Base-by-base conservation (phyloP, 495 filamentous ascomycete genomes). In the Schizothecium vesticola region DNA sequence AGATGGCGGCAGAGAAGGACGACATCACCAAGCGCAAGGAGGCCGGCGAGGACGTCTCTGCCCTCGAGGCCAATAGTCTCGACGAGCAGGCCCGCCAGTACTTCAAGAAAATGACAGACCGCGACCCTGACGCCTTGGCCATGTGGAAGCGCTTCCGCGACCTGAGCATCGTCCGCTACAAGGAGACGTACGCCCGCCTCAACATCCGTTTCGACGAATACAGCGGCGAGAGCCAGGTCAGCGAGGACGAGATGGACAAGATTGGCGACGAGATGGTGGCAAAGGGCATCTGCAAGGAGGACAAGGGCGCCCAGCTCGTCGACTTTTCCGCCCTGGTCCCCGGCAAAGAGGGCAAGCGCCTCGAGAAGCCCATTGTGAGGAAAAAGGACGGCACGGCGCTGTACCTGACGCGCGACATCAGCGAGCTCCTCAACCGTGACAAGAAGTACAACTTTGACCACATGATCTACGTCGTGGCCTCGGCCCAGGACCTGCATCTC, bases 171-270 rank as follows among this genome's bases (percentile, higher is more conserved):
- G 82, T 86, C 67, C 89, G 90, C 74, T 97, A 97, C 81, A 89
- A 91, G 78, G 73, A 77, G 6, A 83, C 77, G 1, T 79, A 79
- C 63, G 77, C 74, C 59, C 77, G 77, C 65, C 72, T 79, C 22
- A 97, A 97, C 80, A 97, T 99, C 75, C 84, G 88, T 67, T 99
- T 94, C 73, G 94, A 97, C 76, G 89, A 92, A 64, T 99, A 99
- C 82, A 91, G 90, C 36, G 94, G 94, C 36, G 95, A 99, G 80
- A 94, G 91, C n/a, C 92, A 96, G 75, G 91, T 99, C 63, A 86
- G 87, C 66, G 86, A 90, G 70, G 91, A 92, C 74, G 88, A 87
- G 69, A 97, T 99, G 92, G 86, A 89, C 56, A 80, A 81, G 64
- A 83, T 86, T 19, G 90, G 87, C 29, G 76, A 81, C 63, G 77